Base-by-base conservation (phyloP, 2,329 filamentous ascomycete species). In the Xylaria polymorpha region DNA sequence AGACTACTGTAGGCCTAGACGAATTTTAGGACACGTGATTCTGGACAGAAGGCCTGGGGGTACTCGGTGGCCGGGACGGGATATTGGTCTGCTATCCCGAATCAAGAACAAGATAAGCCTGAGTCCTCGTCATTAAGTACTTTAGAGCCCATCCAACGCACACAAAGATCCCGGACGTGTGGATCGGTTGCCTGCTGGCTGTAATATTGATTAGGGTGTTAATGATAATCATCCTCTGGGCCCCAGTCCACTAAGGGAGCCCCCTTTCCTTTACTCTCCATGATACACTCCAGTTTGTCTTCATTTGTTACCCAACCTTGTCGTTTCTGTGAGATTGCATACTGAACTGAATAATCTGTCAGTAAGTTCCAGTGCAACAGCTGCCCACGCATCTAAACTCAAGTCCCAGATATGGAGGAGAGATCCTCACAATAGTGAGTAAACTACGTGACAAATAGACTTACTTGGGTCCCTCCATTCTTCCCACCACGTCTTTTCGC, bases 401-500 rank as follows among this genome's bases (percentile, higher is more conserved):
- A 5, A 51, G 39, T 12, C 15, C 22, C 6, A 3, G 1, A 29
- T 32, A 62, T 35, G 35, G 12, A 22, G 18, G 22, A 48, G 18
- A 55, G 20, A 25, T 15, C 35, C 22, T 22, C n/a, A 60, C 18
- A 50, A 41, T 20, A 15, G 22, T 6, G 14, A 5, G 18, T 22
- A 37, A 25, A 12, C 1, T 22, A 15, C 12, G 22, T 14, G 39
- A 44, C 2, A 22, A 14, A 1, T 22, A 43, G n/a, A 64, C 64
- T 77, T 79, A 71, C 85, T 81, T 0, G 81, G 79, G 67, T 84
- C 82, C 64, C 78, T 82, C 85, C 85, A 87, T 71, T 85, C 83
- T 59, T 79, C 79, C 83, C 86, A 88, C 86, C 86, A 88, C 2
- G 80, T 81, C 74, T 87, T 85, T 76, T 89, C 86, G 66, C 81